Evolutionary conservation across 352 stramenopile genomes (phyloP).

Genomic region (Plasmopara viticola): DNA sequence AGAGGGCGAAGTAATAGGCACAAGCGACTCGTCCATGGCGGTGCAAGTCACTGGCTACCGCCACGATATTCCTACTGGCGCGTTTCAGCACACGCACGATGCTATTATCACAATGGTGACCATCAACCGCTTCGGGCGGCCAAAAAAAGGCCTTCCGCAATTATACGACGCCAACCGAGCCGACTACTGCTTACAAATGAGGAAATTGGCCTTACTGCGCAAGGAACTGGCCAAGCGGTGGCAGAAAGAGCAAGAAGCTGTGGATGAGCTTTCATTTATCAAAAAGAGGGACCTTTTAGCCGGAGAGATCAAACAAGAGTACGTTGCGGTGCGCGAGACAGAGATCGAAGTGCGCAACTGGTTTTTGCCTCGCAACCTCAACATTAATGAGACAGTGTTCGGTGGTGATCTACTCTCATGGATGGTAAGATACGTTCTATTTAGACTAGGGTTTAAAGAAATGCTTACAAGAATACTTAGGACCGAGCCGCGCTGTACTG

Average conservation of each 20-base stretch:
- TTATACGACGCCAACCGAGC: constrained; percentile 35
- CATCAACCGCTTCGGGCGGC: constrained; percentile 42
- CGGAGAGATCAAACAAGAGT: constrained; percentile 31
- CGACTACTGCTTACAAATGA: constrained; percentile 39
- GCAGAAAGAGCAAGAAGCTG: constrained; percentile 36
- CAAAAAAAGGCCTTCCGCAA: constrained; percentile 33
- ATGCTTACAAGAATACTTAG: no score
- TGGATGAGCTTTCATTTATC: constrained; percentile 39
- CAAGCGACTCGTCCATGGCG: constrained; percentile 46
- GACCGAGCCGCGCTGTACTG: constrained; percentile 63
- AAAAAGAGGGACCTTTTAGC: constrained; percentile 25
- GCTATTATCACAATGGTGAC: constrained; percentile 62
- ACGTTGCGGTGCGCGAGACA: constrained; percentile 47
- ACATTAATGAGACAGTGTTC: constrained; percentile 68
- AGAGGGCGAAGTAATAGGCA: constrained; percentile 42
- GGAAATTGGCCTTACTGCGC: constrained; percentile 31
- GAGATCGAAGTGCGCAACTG: constrained; percentile 63
- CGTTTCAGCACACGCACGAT: constrained; percentile 48
- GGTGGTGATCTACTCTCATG: constrained; percentile 52
- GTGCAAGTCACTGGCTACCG: constrained; percentile 48
- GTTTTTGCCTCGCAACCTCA: constrained; percentile 65
- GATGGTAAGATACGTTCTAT: constrained; percentile 40
- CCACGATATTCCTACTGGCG: constrained; percentile 30
- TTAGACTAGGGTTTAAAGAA: neutral
- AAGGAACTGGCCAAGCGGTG: constrained; percentile 35